Base-by-base conservation (phyloP, 257 asterid genomes). In the Petunia secreta region DNA sequence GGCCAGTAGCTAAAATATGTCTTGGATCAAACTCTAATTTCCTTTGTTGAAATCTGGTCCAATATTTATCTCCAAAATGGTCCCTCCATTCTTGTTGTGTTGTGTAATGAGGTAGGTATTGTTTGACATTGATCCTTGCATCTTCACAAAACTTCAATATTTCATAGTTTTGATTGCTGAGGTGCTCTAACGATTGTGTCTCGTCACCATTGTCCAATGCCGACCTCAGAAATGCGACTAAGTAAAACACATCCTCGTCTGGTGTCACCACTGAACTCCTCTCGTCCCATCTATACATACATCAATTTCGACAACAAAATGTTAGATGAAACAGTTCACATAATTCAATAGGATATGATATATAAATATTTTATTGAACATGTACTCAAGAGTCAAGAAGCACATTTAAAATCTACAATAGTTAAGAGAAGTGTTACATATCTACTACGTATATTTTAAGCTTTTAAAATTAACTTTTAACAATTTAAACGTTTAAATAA, bases 71-170 rank as follows among this genome's bases (percentile, higher is more conserved):
- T 1, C 91, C 98, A 77, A 85, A 93, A 65, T 93, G 98, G 57
- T 80, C 75, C 43, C 62, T 83, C 97, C 98, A 93, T 80, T 90
- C 91, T 78, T 82, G 81, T 11, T 82, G 90, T n/a, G 92, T 88
- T 43, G 84, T 85, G 86, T 93, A 93, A 69, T 93, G 93, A 52
- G 98, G 97, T 36, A 93, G 95, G 83, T 93, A 93, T 46, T 93
- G 97, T 86, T 91, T 93, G 6, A 78, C 83, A 13, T 85, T 34
- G 77, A 93, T 91, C 6, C 82, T 88, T 0, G 80, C 69, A 0
- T 89, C 88, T 2, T 85, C 37, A 57, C 98, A 93, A 25, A 93
- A 93, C 59, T 85, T 80, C 36, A 91, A 60, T 50, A 93, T 89
- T 54, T 80, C 82, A 6, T 80, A 77, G 76, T 91, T 93, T 73